Evolutionary conservation across 148 eudicot species (phyloP).

Genomic region (Vaccinium myrtillus): DNA sequence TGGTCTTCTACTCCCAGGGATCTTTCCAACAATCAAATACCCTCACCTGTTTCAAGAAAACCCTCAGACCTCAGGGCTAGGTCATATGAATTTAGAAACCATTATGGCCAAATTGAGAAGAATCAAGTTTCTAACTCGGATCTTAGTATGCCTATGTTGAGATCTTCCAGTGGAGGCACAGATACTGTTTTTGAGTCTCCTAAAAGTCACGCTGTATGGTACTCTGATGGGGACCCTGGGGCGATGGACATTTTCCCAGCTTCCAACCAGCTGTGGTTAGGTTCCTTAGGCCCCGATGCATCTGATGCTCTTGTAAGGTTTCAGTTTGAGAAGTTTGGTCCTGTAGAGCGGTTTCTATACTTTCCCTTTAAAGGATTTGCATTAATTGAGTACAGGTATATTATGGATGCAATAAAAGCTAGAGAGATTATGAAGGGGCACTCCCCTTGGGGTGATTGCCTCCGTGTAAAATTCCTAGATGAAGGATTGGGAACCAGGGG

Average conservation of each 20-base stretch:
- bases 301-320: conserved; percentile 70
- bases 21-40: conserved; percentile 38
- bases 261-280: conserved; percentile 85
- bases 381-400: conserved; percentile 61
- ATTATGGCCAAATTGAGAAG: conserved; percentile 38
- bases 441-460: conserved; percentile 78
- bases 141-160: conserved; percentile 26
- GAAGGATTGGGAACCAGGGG: conserved; percentile 81
- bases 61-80: conserved; percentile 45
- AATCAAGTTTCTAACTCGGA: conserved; percentile 41
- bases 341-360: conserved; percentile 55
- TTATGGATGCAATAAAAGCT: conserved; percentile 85
- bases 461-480: conserved; percentile 81
- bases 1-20: conserved; percentile 65
- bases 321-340: conserved; percentile 91
- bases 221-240: conserved; percentile 86
- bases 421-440: conserved; percentile 68
- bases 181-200: conserved; percentile 40
- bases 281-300: conserved; percentile 76
- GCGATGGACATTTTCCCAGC: conserved; percentile 84
- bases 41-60: conserved; percentile 58
- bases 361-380: conserved; percentile 67
- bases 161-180: conserved; percentile 31
- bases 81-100: conserved; percentile 40
- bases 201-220: conserved; percentile 44